Evolutionary conservation across 1,284 basidiomycete species (phyloP).

Genomic region (Fomitiporia mediterranea): DNA sequence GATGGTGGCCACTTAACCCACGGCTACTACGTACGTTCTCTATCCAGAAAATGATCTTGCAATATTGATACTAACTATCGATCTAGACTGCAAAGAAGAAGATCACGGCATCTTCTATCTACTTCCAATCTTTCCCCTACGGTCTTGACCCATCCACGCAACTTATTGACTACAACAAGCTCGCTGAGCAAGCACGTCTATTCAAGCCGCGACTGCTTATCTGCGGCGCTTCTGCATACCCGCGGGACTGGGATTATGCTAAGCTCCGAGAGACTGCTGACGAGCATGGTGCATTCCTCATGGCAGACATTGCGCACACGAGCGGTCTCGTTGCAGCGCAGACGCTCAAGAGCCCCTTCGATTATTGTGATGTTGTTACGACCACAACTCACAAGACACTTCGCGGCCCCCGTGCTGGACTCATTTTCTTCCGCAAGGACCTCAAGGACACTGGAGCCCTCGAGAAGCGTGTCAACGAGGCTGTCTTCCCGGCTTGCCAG

Average conservation of each 20-base stretch:
- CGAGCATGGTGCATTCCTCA: slow-evolving; percentile 86
- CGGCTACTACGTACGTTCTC: slow-evolving; percentile 80
- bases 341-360: slow-evolving; percentile 91
- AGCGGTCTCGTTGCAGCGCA: slow-evolving; percentile 93
- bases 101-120: slow-evolving; percentile 99
- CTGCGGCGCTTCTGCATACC: slow-evolving; percentile 98
- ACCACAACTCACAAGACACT: slow-evolving; percentile 99
- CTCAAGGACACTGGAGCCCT: slow-evolving; percentile 75
- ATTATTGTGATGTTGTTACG: slow-evolving; percentile 95
- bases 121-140: slow-evolving; percentile 99
- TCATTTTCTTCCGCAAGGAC: slow-evolving; percentile 99
- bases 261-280: slow-evolving; percentile 80
- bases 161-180: slow-evolving; percentile 85
- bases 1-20: slow-evolving; percentile 99
- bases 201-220: slow-evolving; percentile 97
- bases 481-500: slow-evolving; percentile 99
- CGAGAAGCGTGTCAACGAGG: slow-evolving; percentile 95
- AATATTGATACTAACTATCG: slow-evolving; percentile 38
- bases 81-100: slow-evolving; percentile 96
- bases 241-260: slow-evolving; percentile 96
- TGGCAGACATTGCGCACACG: slow-evolving; percentile 98
- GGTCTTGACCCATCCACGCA: slow-evolving; percentile 82
- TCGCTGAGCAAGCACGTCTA: slow-evolving; percentile 86
- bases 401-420: slow-evolving; percentile 94
- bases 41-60: slow-evolving; percentile 6